Base-by-base conservation (phyloP, 1,139 yeast species). In the Taphrina wiesneri region DNA sequence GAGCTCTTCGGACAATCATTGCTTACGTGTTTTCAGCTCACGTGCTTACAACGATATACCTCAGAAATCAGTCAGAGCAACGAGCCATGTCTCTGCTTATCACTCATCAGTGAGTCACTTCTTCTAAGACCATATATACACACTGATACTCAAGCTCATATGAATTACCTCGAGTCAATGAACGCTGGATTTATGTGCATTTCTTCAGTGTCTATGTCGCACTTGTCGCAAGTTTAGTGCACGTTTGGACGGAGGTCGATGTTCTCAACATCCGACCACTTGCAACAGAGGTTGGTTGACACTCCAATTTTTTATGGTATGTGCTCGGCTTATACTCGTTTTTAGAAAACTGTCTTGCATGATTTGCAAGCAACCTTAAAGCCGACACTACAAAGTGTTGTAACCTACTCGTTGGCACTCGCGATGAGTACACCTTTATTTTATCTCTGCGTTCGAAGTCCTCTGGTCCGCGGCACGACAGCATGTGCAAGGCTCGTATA, bases 81-180 rank as follows among this genome's bases (percentile, higher is more conserved):
- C 26, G 25, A 15, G 30, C 28, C 9, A n/a, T 60, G 43, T 25
- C 57, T 9, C 13, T 60, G 9, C 17, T 60, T 5, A 28, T 41
- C 7, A 60, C 52, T 4, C 57, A 60, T 26, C 36, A 54, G 59
- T 54, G 21, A 25, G 59, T 17, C 34, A 4, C 17, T 32, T 30
- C 45, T 15, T 34, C 25, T 15, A 15, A 17, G 1, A 13, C 15
- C 45, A 39, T n/a, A 19, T 6, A 9, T 39, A 2, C 43, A 39
- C 17, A 19, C 43, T 39, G 17, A 39, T 39, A n/a, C 7, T 7
- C 25, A 15, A 39, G 64, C n/a, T 47, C 64, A 3, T 60, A 51
- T 23, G 64, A 60, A 28, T 28, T 60, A 52, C 64, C 64, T 7
- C 49, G 64, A n/a, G 19, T 60, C 30, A 60, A 60, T 19, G 64